Base-by-base conservation (phyloP, 345 rosid species). In the Citropsis articulata region DNA sequence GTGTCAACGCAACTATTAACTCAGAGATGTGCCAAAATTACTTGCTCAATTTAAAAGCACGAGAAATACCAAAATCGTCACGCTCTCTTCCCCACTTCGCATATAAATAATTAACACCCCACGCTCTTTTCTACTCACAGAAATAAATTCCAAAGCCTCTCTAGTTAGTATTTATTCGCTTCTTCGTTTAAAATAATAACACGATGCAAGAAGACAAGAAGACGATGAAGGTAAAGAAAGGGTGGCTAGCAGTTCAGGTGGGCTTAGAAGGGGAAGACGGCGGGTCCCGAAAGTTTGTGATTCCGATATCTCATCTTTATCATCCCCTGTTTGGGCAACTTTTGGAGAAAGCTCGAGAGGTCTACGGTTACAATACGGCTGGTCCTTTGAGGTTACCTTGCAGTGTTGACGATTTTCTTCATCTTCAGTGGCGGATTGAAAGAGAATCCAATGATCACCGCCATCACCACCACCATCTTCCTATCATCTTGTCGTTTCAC, bases 191-290 rank as follows among this genome's bases (percentile, higher is more conserved):
- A 42, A 42, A 42, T 10, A 12, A 42, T 42, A 42, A 2, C 48
- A 3, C 0, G 48, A 42, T 12, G 14, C 48, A 42, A 0, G 48
- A 42, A 42, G 50, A 45, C 57, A 53, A 67, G 36, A 86, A 79
- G 84, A 85, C 78, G 79, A 77, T 76, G 81, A 87, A 85, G 81
- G 83, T 84, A 80, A 87, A 87, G 90, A 87, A 87, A 75, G 90
- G 90, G 12, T 87, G 86, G 84, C 72, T 87, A 7, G 88, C 84
- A 0, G 87, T 87, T 33, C 81, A 84, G 66, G 90, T 87, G 2
- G 90, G 90, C 4, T 33, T 80, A 28, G 88, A 81, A 59, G 88
- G 84, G 2, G 88, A 86, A 21, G 88, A 80, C 2, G 79, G 67
- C 13, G 69, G 71, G 0, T 69, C 71, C 36, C 80, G 72, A 31